Evolutionary conservation across 441 rosid genomes (phyloP).

Genomic region (Corymbia calophylla): DNA sequence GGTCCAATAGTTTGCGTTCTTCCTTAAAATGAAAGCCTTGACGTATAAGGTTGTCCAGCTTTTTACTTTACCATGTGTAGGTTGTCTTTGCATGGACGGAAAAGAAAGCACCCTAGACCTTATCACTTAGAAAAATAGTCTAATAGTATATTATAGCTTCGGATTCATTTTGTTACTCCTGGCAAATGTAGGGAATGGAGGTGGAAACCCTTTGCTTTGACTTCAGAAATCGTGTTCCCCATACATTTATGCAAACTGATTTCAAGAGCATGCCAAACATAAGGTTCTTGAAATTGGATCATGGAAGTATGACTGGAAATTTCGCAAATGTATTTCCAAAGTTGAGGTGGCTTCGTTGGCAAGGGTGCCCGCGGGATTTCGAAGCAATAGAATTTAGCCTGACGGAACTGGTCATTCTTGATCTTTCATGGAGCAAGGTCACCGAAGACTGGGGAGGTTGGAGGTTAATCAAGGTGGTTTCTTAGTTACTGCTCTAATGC

Average conservation of each 20-base stretch:
- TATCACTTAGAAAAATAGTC: accelerated
- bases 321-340: too few species aligned
- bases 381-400: background rate
- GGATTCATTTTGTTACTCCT: background rate
- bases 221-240: background rate
- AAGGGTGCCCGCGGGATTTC: background rate
- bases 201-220: background rate
- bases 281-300: background rate
- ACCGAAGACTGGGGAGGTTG: background rate
- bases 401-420: background rate
- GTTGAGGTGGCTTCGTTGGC: background rate
- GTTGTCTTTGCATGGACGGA: accelerated
- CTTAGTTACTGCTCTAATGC: background rate
- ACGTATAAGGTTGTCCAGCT: too few species aligned
- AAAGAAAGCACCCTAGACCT: background rate
- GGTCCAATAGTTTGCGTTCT: too few species aligned
- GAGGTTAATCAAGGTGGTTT: background rate
- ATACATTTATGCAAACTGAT: accelerated
- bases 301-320: background rate
- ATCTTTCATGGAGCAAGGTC: background rate
- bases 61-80: background rate
- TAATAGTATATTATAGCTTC: accelerated
- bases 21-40: too few species aligned
- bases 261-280: background rate
- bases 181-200: background rate